Base-by-base conservation (phyloP, 2,329 filamentous ascomycete species). In the Daldinia eschscholtzii region DNA sequence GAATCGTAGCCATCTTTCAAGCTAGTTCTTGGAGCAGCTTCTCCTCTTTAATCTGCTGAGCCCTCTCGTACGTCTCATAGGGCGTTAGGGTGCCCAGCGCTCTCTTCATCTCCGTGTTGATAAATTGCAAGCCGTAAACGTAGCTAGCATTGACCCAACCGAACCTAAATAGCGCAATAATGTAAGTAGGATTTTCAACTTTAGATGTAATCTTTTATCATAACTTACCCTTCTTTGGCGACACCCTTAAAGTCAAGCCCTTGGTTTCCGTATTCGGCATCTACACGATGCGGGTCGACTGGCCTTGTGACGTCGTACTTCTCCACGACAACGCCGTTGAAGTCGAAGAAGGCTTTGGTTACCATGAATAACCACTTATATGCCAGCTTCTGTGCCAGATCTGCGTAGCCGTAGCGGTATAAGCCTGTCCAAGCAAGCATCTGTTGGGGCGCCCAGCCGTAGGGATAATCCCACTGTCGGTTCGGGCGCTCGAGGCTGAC, bases 351-450 rank as follows among this genome's bases (percentile, higher is more conserved):
- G 0, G 96, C 94, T 82, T 97, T 98, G 65, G 93, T 98, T 76
- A 98, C 94, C 95, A 98, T 98, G 80, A 94, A 97, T 60, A 98
- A 83, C 96, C 96, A 99, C 81, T 96, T 94, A 82, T 99, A 99
- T 0, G 93, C 92, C 71, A 99, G 82, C 37, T 94, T 87, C 82
- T 97, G 92, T 1, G 94, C 94, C 69, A 98, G 94, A 26, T 95
- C 92, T 30, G 91, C 90, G 79, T 97, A 98, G 61, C 94, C 94
- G 78, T 98, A 99, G 18, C 94, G 91, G 76, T 94, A 88, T 66
- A 99, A 84, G 2, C 94, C 96, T 0, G 93, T 94, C 96, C 96
- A 99, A 0, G 96, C 95, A 46, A 99, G 88, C 83, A 99, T 98
- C 83, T 99, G 96, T 84, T 99, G 96, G 35, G 96, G 96, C 62